Conservation (phyloP, 306 rosid species). For the Neltuma alba region DNA sequence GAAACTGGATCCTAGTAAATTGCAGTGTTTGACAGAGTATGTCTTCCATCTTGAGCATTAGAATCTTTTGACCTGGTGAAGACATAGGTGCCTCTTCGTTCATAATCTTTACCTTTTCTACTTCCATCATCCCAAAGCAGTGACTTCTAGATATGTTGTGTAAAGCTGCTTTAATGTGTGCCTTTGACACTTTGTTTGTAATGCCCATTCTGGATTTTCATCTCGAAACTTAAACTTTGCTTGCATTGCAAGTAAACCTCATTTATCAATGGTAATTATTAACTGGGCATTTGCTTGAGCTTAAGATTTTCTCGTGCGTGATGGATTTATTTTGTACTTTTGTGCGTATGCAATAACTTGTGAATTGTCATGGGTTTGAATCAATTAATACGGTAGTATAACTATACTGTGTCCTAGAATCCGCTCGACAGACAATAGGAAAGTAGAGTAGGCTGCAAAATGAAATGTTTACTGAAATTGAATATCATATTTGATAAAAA, state of each 20-base stretch:
- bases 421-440: neutral
- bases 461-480: neutral
- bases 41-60: conserved; percentile 90
- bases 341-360: neutral
- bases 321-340: neutral
- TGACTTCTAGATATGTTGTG: neutral
- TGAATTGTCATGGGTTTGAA: neutral
- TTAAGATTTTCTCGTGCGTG: neutral
- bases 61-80: conserved; percentile 27
- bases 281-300: neutral
- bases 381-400: neutral
- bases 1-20: conserved; percentile 77
- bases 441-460: neutral
- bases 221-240: neutral
- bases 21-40: conserved; percentile 92
- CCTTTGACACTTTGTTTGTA: neutral
- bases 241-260: neutral
- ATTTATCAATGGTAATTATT: neutral
- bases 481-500: neutral
- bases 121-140: neutral
- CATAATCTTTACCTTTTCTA: neutral
- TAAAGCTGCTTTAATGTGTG: neutral
- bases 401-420: neutral
- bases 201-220: neutral
- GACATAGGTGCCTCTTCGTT: conserved; percentile 7